Evolutionary conservation across 805 yeast species (phyloP).

Genomic region (Candida arabinofermentans): DNA sequence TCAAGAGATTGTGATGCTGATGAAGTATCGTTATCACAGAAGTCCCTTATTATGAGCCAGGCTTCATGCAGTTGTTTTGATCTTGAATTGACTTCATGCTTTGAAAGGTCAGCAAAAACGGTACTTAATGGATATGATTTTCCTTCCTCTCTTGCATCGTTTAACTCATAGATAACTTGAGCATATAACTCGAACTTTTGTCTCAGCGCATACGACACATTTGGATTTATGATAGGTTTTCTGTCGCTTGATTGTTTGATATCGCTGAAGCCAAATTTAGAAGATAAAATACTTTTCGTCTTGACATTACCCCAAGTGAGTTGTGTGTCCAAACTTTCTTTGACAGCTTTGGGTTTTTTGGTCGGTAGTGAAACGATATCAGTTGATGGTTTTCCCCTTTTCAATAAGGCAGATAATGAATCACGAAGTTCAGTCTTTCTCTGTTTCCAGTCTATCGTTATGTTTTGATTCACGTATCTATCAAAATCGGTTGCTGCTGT

Average conservation of each 20-base stretch:
- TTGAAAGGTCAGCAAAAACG: constrained; percentile 58
- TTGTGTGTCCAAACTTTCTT: constrained; percentile 20
- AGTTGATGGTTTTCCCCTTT: constrained; percentile 22
- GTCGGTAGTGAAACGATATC: constrained; percentile 11
- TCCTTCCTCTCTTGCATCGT: constrained; percentile 57
- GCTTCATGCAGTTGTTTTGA: constrained; percentile 71
- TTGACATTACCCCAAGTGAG: constrained; percentile 28
- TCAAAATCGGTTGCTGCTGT: constrained; percentile 84
- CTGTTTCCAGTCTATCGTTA: constrained; percentile 80
- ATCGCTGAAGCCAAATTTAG: constrained; percentile 28
- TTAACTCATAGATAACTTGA: constrained; percentile 62
- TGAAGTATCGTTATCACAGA: constrained; percentile 36
- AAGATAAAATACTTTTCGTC: constrained; percentile 25
- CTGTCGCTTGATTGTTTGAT: constrained; percentile 18
- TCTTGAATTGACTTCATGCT: constrained; percentile 54
- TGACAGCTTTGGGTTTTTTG: constrained; percentile 12
- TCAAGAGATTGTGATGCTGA: constrained; percentile 28
- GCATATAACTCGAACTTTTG: constrained; percentile 73
- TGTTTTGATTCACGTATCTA: constrained; percentile 61
- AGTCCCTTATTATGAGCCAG: constrained; percentile 61
- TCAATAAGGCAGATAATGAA: constrained; percentile 56
- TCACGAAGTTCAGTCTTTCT: constrained; percentile 71
- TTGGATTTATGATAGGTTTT: constrained; percentile 25
- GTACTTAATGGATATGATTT: constrained; percentile 53
- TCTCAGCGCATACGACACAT: constrained; percentile 36